Percentiles rank a stretch among this genome's conserved stretches.
Evolutionary conservation across 225 moss, liverwort and hornwort genomes (phyloP).

Genomic region (Polytrichum commune): DNA sequence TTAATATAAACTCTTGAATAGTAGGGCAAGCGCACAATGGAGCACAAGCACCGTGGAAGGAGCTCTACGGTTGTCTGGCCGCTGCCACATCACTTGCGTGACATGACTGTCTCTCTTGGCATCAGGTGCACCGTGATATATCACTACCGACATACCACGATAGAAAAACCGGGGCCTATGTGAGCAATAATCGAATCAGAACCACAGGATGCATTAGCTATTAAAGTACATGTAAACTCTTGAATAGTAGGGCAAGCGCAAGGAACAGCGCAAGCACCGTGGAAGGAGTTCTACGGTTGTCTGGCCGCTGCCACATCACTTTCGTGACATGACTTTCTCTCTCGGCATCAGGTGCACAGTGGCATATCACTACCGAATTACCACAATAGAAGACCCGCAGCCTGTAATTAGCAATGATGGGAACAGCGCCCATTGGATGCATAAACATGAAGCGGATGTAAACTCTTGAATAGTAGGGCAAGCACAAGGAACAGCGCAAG

Average conservation of each 20-base stretch:
- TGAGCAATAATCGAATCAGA: background rate
- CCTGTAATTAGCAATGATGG: background rate
- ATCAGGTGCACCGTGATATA: background rate
- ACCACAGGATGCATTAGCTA: too few species aligned
- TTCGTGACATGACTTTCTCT: background rate
- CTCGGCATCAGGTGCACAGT: background rate
- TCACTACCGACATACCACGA: background rate
- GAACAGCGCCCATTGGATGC: rapidly evolving
- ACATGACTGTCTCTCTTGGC: background rate
- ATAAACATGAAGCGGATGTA: background rate
- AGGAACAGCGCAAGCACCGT: constrained; percentile 31
- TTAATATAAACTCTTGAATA: background rate
- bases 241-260: constrained; percentile 52
- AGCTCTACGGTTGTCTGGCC: constrained; percentile 16
- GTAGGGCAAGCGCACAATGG: background rate
- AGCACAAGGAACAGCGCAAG: constrained; percentile 27
- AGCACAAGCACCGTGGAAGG: constrained; percentile 11
- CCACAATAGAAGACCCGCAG: background rate
- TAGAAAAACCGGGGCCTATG: background rate
- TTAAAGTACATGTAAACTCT: background rate
- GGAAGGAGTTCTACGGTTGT: constrained; percentile 62
- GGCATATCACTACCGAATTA: background rate
- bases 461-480: constrained; percentile 41
- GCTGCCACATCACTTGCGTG: background rate
- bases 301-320: constrained; percentile 37